A percentile compares a stretch with the other conserved stretches of the same genome.
phyloP scores from a whole-genome alignment of 169 alveolate genomes.

The Cryptosporidium meleagridis region DNA sequence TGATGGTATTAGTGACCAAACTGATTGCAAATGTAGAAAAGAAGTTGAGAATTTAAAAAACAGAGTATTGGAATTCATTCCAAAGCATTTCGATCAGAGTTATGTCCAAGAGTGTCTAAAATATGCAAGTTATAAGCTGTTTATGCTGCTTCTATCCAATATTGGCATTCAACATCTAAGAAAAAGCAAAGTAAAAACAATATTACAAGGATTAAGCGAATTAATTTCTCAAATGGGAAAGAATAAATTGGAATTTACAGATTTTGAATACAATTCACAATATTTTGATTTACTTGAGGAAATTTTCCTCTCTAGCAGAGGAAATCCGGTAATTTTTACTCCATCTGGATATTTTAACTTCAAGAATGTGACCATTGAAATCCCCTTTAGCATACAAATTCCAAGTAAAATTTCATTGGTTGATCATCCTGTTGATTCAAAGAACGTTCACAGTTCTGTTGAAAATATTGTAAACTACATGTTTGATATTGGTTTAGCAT shows the following conservation, averaged over 20 bases:
- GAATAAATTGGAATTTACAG: not conserved
- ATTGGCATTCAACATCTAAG: not conserved
- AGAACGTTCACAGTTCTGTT: not conserved
- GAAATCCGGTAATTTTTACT: constrained; percentile 31
- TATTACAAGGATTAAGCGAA: not conserved
- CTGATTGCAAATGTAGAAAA: not conserved
- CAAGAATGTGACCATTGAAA: not conserved
- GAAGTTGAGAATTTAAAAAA: not conserved
- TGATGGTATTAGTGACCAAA: too few species aligned
- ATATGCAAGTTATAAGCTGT: constrained; percentile 6
- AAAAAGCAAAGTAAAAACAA: not conserved
- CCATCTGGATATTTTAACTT: constrained; percentile 72
- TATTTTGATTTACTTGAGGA: not conserved
- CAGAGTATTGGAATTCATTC: not conserved
- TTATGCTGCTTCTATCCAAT: not conserved
- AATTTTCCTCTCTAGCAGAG: not conserved
- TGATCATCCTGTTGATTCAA: constrained; percentile 66
- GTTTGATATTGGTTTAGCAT: not conserved
- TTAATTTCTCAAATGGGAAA: not conserved
- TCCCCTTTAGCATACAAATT: constrained; percentile 30
- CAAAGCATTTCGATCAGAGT: not conserved
- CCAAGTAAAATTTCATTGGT: constrained; percentile 1
- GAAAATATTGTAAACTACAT: constrained; percentile 9
- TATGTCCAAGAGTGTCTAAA: constrained; percentile 34
- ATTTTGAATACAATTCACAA: not conserved